A percentile compares a stretch with the other conserved stretches of the same genome.
Conservation (phyloP, 257 asterid genomes). For the Buddleja alternifolia region DNA sequence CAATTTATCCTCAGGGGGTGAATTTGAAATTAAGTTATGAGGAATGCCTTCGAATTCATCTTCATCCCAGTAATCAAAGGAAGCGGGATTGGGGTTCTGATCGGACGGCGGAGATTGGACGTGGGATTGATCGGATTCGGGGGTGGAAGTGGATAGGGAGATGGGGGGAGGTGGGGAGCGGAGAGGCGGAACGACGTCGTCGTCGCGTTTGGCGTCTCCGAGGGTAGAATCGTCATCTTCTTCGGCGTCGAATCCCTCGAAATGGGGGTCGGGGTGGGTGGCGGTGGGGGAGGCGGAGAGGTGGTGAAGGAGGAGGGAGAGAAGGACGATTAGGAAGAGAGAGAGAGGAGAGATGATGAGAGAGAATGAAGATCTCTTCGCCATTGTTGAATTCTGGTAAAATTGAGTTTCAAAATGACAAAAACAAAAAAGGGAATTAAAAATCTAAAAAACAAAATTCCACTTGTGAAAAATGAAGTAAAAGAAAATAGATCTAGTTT, state of each 20-base stretch:
- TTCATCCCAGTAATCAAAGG: constrained; percentile 83
- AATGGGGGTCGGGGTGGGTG: constrained; percentile 50
- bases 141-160: constrained; percentile 50
- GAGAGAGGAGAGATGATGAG: constrained; percentile 45
- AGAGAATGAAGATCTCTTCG: constrained; percentile 47
- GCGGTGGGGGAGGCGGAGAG: constrained; percentile 56
- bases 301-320: constrained; percentile 73
- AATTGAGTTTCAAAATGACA: no score
- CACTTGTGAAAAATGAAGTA: no score
- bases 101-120: constrained; percentile 52
- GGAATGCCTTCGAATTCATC: constrained; percentile 96
- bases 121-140: constrained; percentile 44
- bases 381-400: constrained; percentile 44
- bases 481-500: no score
- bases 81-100: constrained; percentile 43
- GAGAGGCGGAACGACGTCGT: constrained; percentile 34
- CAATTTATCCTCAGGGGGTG: constrained; percentile 33
- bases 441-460: no score
- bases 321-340: constrained; percentile 56
- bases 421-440: no score
- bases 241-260: constrained; percentile 95
- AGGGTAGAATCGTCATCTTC: constrained; percentile 53
- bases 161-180: constrained; percentile 63
- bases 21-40: constrained; percentile 22
- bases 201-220: constrained; percentile 38